Conservation (phyloP, 2,329 filamentous ascomycete genomes). For the Coniella vitis region DNA sequence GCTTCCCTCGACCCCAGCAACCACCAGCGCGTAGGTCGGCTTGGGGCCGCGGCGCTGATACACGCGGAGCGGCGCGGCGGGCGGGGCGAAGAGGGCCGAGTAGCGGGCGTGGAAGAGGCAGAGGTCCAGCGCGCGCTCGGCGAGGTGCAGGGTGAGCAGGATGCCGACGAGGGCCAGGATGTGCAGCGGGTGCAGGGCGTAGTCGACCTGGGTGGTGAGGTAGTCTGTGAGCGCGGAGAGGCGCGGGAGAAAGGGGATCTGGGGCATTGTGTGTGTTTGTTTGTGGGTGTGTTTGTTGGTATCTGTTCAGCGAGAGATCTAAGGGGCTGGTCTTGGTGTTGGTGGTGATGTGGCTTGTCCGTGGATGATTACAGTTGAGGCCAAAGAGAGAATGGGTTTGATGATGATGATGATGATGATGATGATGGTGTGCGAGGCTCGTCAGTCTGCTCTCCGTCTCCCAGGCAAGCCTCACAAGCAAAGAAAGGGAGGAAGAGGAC, state of each 20-base stretch:
- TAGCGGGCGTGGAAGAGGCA: constrained; percentile 20
- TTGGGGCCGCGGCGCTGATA: constrained; percentile 21
- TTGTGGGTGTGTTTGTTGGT: too few species aligned
- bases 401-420: too few species aligned
- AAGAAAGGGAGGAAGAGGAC: too few species aligned
- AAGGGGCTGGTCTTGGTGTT: too few species aligned
- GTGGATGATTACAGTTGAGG: too few species aligned
- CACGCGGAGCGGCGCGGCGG: constrained; percentile 14
- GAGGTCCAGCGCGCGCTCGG: constrained; percentile 15
- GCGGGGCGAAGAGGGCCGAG: constrained; percentile 9
- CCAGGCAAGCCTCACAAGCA: too few species aligned
- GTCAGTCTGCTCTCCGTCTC: too few species aligned
- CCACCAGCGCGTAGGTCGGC: constrained; percentile 24
- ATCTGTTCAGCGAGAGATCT: too few species aligned
- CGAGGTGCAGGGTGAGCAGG: constrained; percentile 13
- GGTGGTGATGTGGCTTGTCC: too few species aligned
- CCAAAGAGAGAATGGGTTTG: too few species aligned
- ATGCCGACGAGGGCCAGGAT: constrained; percentile 18
- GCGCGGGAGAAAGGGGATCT: background rate
- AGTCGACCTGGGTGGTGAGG: background rate
- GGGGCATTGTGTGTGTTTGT: background rate
- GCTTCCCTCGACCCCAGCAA: constrained; percentile 30
- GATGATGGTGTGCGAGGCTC: too few species aligned
- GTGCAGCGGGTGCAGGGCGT: background rate
- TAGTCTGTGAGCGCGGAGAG: background rate